phyloP scores from a whole-genome alignment of 2,329 filamentous ascomycete species.

The Dothideomycetidae sp. region DNA sequence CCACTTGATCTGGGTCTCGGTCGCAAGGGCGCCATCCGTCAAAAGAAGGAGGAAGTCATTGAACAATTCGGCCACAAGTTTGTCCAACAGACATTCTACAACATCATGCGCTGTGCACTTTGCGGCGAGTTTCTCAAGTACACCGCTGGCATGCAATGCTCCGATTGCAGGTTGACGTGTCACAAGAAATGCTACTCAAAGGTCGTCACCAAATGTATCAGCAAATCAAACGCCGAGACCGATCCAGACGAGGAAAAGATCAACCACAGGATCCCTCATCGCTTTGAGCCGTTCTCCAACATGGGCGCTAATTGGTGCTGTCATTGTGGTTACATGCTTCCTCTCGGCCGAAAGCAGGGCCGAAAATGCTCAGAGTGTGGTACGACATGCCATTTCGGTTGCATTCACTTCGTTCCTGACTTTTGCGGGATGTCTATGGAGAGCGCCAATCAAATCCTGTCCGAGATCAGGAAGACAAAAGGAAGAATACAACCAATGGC shows the following conservation, averaged over 20 bases:
- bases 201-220: conserved; percentile 98
- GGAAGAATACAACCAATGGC: conserved; percentile 44
- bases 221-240: conserved; percentile 95
- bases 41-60: conserved; percentile 95
- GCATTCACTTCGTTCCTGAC: conserved; percentile 89
- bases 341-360: conserved; percentile 88
- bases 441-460: conserved; percentile 82
- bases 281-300: conserved; percentile 92
- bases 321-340: conserved; percentile 91
- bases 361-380: conserved; percentile 90
- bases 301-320: conserved; percentile 99
- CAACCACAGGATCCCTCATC: conserved; percentile 96
- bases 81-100: conserved; percentile 97
- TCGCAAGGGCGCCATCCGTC: conserved; percentile 88
- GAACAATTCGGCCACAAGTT: conserved; percentile 99
- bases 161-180: conserved; percentile 98
- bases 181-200: conserved; percentile 94
- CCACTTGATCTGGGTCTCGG: conserved; percentile 81
- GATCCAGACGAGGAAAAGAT: conserved; percentile 99
- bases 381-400: conserved; percentile 80
- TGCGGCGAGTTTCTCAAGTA: conserved; percentile 98
- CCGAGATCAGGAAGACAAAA: conserved; percentile 70
- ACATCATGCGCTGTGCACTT: conserved; percentile 98
- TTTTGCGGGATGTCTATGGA: conserved; percentile 99
- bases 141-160: conserved; percentile 96